Evolutionary conservation across 352 stramenopile genomes (phyloP).

Genomic region (Phytopythium helicoides): DNA sequence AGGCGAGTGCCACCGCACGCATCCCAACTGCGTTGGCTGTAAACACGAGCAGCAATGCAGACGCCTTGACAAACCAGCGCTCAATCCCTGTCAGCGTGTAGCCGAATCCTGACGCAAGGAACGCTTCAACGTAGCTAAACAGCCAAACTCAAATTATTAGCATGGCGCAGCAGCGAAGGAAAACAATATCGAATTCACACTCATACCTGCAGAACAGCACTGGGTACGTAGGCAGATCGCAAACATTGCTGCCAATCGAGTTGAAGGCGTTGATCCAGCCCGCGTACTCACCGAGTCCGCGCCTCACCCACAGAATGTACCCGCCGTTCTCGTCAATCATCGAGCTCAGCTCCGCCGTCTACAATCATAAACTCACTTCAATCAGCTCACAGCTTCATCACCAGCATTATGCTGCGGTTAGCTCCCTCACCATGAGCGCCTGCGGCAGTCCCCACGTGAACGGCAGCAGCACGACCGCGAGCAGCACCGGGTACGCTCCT

Average conservation of each 20-base stretch:
- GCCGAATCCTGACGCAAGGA: constrained; percentile 57
- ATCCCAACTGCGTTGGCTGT: constrained; percentile 70
- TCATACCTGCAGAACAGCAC: constrained; percentile 73
- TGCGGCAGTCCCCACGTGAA: constrained; percentile 85
- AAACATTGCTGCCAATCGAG: constrained; percentile 82
- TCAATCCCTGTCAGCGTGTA: constrained; percentile 49
- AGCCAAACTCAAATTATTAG: too few species aligned
- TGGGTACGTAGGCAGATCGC: constrained; percentile 79
- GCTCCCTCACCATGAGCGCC: constrained; percentile 64
- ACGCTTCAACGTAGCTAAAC: constrained; percentile 74
- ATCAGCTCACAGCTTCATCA: not conserved
- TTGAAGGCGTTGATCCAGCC: constrained; percentile 87
- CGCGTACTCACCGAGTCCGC: constrained; percentile 72
- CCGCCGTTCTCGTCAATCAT: constrained; percentile 87
- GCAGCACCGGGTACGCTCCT: constrained; percentile 62
- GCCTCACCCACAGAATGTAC: constrained; percentile 86
- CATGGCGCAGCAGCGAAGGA: not conserved
- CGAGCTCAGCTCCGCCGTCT: constrained; percentile 78
- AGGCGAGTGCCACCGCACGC: constrained; percentile 69
- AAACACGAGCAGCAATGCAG: constrained; percentile 71
- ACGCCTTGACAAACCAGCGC: constrained; percentile 71
- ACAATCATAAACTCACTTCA: not conserved
- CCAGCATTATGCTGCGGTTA: not conserved
- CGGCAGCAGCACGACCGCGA: constrained; percentile 68
- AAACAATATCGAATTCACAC: not conserved